Evolutionary conservation across 2,329 filamentous ascomycete species (phyloP).

Genomic region (Orbilia brochopaga): DNA sequence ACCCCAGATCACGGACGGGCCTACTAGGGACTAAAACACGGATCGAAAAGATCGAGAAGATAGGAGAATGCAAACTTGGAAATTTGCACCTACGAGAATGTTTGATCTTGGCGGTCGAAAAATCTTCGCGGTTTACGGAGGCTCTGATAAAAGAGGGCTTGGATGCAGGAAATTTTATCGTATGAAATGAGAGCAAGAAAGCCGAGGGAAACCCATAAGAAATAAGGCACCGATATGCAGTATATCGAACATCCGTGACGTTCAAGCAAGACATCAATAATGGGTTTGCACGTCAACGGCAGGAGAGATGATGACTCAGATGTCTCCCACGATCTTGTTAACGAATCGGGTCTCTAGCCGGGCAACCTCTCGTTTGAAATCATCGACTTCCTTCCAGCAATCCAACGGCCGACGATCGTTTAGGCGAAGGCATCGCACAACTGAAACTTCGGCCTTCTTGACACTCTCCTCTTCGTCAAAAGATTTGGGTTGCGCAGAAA

Average conservation of each 20-base stretch:
- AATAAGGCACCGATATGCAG: background rate
- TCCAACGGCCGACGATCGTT: conserved; percentile 88
- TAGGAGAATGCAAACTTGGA: conserved; percentile 66
- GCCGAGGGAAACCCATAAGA: too few relatives aligned
- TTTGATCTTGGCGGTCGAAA: conserved; percentile 7
- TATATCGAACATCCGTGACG: background rate
- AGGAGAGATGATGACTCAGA: conserved; percentile 1
- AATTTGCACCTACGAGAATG: conserved; percentile 21
- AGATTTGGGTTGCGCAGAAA: conserved; percentile 22
- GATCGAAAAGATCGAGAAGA: conserved; percentile 79
- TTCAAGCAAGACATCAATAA: background rate
- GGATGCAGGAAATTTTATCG: background rate
- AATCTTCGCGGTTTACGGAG: conserved; percentile 11
- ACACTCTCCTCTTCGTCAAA: conserved; percentile 71
- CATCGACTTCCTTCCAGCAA: conserved; percentile 92
- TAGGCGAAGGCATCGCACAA: conserved; percentile 79
- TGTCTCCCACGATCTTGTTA: conserved; percentile 70
- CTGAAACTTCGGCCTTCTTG: conserved; percentile 74
- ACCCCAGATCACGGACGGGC: background rate
- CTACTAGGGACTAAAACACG: conserved; percentile 61
- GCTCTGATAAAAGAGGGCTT: conserved; percentile 7
- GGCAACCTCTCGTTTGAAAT: conserved; percentile 86
- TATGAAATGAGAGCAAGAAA: background rate
- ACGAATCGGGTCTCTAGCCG: conserved; percentile 87
- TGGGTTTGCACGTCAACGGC: background rate